Evolutionary conservation across 1,284 basidiomycete species (phyloP), one percentile per base, ranked within the genome.

Genomic region (Rhodotorula mucilaginosa): DNA sequence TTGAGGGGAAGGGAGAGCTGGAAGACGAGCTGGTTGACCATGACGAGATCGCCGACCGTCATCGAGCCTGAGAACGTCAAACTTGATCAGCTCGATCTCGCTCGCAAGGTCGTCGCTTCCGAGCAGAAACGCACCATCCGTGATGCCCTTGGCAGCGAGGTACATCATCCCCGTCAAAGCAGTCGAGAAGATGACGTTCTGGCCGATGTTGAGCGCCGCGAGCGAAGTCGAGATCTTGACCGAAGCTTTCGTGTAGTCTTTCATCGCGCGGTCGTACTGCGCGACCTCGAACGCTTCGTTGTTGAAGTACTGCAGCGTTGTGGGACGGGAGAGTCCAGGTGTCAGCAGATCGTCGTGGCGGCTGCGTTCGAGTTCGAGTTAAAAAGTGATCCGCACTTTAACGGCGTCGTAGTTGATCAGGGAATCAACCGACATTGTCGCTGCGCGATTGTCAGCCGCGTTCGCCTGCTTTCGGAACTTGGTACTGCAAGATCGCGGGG

Each of bases 1-100:
- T 98, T 98, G 73, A 99, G 87, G 3, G 96, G 96, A 31, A 99
- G 83, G 1, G 93, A 96, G 0, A 99, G 84, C 81, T 99, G 97
- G 84, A 99, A 99, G 52, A 99, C 94, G n/a, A 99, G 86, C 80
- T 98, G 96, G 81, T 99, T 99, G 78, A 97, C 90, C 91, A 99
- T 97, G 73, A 99, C 97, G 29, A 99, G 86, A 80, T 99, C 96
- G 16, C 96, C 97, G 34, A 99, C 87, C 2, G 95, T 97, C 96
- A 99, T 98, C 0, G 92, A 93, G 18, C 95, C 94, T 64, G 52
- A 12, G 5, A 19, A 13, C 12, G 3, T 19, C 7, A 26, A 31
- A 13, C 5, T 8, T 18, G 19, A 8, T 21, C 57, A 92, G 71
- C 18, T 16, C 34, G 58, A 61, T 48, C 31, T 18, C 16, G 13